A percentile compares a stretch with the other conserved stretches of the same genome.
Conservation (phyloP, 768 basidiomycete genomes). For the Russula virescens region DNA sequence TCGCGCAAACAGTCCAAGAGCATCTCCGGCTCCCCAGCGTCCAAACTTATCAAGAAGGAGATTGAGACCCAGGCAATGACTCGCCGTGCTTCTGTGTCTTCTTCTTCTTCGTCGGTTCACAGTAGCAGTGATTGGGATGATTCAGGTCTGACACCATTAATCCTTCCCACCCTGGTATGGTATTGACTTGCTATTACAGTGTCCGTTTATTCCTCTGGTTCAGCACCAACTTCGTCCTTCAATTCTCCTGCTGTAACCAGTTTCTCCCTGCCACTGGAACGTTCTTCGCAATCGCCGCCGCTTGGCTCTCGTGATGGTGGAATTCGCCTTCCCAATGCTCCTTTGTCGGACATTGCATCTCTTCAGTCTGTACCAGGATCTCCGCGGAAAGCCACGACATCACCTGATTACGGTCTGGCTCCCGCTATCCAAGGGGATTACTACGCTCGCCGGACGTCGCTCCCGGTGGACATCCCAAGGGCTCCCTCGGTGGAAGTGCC, state of each 20-base stretch:
- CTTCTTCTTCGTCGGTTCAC: conserved; percentile 48
- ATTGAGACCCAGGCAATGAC: conserved; percentile 34
- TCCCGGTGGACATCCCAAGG: conserved; percentile 21
- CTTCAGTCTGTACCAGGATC: conserved; percentile 30
- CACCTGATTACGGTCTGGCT: conserved; percentile 24
- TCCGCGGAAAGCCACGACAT: conserved; percentile 30
- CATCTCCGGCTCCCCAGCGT: conserved; percentile 32
- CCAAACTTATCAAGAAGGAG: conserved; percentile 56
- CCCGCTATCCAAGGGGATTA: conserved; percentile 25
- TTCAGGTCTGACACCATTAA: conserved; percentile 43
- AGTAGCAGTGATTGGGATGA: conserved; percentile 81
- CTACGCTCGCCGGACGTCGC: conserved; percentile 28
- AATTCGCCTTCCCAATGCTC: conserved; percentile 70
- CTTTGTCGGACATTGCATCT: conserved; percentile 63
- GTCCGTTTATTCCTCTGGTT: conserved; percentile 44
- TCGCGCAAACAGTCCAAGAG: conserved; percentile 52
- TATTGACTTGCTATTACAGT: conserved; percentile 27
- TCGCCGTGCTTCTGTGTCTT: conserved; percentile 60
- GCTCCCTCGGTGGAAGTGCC: conserved; percentile 22
- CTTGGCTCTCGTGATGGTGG: conserved; percentile 41
- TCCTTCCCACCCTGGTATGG: conserved; percentile 19
- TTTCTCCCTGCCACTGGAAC: conserved; percentile 55
- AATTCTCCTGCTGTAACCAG: conserved; percentile 56
- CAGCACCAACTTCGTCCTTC: conserved; percentile 57
- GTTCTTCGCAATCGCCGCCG: conserved; percentile 34